Percentiles rank a stretch among this genome's conserved stretches.
These are phyloP conservation scores for Hammondia hammondi DNA, from an alignment of 169 alveolate genomes.

Conservation along the genomic window DNA sequence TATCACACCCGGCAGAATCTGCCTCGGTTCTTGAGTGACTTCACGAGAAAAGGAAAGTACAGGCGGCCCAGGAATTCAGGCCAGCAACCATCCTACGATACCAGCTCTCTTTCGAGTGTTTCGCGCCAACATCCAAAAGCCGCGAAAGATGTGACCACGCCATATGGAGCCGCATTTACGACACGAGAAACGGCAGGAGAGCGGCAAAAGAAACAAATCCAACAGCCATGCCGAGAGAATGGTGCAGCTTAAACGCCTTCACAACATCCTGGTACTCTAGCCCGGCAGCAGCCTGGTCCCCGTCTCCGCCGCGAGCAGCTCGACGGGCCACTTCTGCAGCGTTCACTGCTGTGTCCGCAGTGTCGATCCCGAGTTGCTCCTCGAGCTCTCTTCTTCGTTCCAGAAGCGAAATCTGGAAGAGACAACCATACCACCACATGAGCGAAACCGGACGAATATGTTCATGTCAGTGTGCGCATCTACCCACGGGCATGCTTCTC, in stretches of 20 bases:
- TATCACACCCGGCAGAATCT: too few relatives aligned
- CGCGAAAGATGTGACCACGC: neutral
- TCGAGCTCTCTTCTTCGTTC: constrained; percentile 36
- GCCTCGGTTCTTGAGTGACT: too few relatives aligned
- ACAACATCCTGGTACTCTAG: constrained; percentile 39
- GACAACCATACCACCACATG: neutral
- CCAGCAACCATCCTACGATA: too few relatives aligned
- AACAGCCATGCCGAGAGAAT: constrained; percentile 59
- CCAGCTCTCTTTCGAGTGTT: too few relatives aligned
- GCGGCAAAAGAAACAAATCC: constrained; percentile 46
- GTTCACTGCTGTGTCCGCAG: constrained; percentile 41
- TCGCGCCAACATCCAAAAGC: neutral
- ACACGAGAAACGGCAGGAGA: constrained; percentile 55
- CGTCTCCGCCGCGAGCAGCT: constrained; percentile 43
- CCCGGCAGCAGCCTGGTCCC: constrained; percentile 54
- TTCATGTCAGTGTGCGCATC: too few relatives aligned
- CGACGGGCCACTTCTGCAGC: constrained; percentile 49
- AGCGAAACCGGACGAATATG: too few relatives aligned
- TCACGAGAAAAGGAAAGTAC: too few relatives aligned
- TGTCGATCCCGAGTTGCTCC: constrained; percentile 54
- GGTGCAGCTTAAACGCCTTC: constrained; percentile 48
- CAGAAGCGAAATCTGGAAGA: constrained; percentile 46
- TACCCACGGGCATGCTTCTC: too few relatives aligned
- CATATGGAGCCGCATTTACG: neutral
- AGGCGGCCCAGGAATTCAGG: too few relatives aligned